Conservation (phyloP, 2,329 filamentous ascomycete genomes). For the Ceratocystis alfenasii region DNA sequence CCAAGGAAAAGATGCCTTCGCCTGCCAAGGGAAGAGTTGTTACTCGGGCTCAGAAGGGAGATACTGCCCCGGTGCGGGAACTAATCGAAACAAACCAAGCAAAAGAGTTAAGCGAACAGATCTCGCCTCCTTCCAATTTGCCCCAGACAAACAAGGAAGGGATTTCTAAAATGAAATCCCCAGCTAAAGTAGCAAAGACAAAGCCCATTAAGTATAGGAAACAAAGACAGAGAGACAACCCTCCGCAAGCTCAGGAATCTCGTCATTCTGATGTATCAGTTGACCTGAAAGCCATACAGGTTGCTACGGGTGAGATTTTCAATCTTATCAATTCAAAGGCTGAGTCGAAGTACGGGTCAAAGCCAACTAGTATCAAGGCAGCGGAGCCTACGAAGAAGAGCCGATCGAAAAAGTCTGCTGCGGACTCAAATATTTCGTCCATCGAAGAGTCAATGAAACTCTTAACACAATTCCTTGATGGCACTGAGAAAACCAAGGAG, state of each 20-base stretch:
- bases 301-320: background rate
- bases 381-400: background rate
- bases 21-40: background rate
- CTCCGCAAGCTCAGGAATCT: too few species aligned
- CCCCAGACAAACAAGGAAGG: background rate
- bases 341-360: background rate
- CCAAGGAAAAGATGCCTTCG: background rate
- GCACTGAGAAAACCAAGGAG: background rate
- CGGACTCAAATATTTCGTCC: background rate
- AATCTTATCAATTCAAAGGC: background rate
- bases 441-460: background rate
- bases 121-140: background rate
- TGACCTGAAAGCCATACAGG: background rate
- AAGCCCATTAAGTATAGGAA: background rate
- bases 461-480: background rate
- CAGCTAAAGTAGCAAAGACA: background rate
- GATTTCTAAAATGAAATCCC: background rate
- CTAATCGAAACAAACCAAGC: background rate
- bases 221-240: background rate
- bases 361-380: background rate
- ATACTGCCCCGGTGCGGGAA: background rate
- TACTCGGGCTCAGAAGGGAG: background rate
- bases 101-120: background rate
- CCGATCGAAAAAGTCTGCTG: background rate
- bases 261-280: background rate